Conservation (phyloP, 768 basidiomycete genomes). For the Mycena pura region DNA sequence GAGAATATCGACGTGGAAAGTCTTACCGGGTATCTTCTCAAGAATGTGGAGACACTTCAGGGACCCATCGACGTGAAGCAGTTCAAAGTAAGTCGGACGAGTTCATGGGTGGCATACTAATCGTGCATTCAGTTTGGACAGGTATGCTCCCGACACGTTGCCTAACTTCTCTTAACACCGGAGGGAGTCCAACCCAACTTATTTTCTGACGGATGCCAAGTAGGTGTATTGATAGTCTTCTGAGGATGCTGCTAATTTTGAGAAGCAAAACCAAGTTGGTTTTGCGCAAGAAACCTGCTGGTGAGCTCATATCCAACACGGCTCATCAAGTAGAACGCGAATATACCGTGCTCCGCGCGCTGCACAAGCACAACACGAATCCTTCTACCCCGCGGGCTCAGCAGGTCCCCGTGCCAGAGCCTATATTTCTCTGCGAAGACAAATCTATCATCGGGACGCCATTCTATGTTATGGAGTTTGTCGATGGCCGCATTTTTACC, state of each 20-base stretch:
- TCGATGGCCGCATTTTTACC: constrained; percentile 94
- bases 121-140: constrained; percentile 74
- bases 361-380: constrained; percentile 76
- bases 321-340: constrained; percentile 97
- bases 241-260: not conserved
- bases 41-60: constrained; percentile 59
- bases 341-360: constrained; percentile 77
- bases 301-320: constrained; percentile 84
- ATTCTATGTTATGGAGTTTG: constrained; percentile 97
- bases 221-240: constrained; percentile 41
- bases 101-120: not conserved
- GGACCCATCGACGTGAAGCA: constrained; percentile 84
- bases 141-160: constrained; percentile 49
- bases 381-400: constrained; percentile 54
- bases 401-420: constrained; percentile 84
- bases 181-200: constrained; percentile 91
- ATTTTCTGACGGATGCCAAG: constrained; percentile 85
- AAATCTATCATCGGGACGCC: constrained; percentile 79
- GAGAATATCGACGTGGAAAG: constrained; percentile 69
- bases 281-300: constrained; percentile 91
- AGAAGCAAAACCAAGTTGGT: constrained; percentile 71
- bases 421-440: constrained; percentile 86
- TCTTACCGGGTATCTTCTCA: constrained; percentile 70
- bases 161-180: constrained; percentile 2
- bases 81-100: constrained; percentile 57